Base-by-base conservation (phyloP, 2,329 filamentous ascomycete genomes). In the Fusarium circinatum region DNA sequence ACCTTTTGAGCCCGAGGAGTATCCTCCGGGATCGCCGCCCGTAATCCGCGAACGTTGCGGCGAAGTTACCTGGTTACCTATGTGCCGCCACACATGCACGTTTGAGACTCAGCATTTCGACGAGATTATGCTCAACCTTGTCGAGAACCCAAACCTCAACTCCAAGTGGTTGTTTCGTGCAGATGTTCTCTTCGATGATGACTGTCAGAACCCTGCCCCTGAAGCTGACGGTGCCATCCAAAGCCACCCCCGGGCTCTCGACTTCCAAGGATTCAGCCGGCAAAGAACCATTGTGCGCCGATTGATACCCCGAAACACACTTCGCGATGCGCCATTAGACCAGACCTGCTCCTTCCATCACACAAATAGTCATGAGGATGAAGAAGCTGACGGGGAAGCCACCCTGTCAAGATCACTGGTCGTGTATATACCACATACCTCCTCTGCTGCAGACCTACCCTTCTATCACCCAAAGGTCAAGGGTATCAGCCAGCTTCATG, bases 381-480 rank as follows among this genome's bases (percentile, higher is more conserved):
- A 64, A 44, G 55, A 59, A 13, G 28, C 67, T 73, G 26, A 77
- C 17, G 71, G 75, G 57, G 72, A 69, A 45, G 78, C 82, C 26
- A 77, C 79, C 32, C 76, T 73, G 34, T 38, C 68, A 44, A 76
- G 79, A 62, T 79, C 82, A 18, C 76, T 84, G 10, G 89, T 97
- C 22, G 82, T 97, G 39, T 98, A 97, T 80, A 86, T 93, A 11
- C 94, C 96, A 13, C 95, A 98, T 81, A 86, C 90, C 14, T 81
- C 86, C 38, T 84, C 84, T 3, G 84, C 87, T 17, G 85, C 88
- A 20, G 88, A 92, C 6, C 87, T 96, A 70, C 96, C 96, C 2
- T 98, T 93, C 83, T 98, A 98, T 82, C 95, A 98, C 79, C 96
- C 96, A 28, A 86, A 88, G 59, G 91, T 97, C 28, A 88, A 87